Conservation (phyloP, 768 basidiomycete genomes). For the Clathrus columnatus region DNA sequence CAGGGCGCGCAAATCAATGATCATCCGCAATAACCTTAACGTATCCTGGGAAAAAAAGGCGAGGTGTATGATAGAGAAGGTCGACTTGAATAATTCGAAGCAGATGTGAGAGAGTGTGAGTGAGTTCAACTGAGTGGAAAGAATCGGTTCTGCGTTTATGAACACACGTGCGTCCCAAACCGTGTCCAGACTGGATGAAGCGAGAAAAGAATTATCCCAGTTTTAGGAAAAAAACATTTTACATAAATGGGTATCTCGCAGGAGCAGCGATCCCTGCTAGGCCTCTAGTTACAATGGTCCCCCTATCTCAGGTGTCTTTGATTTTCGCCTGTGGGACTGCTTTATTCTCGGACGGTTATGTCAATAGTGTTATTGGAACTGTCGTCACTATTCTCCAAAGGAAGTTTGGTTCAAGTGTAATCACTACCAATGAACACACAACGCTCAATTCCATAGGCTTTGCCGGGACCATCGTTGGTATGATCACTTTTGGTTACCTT, state of each 20-base stretch:
- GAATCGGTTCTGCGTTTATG: too few relatives aligned
- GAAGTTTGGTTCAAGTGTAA: slow-evolving; percentile 52
- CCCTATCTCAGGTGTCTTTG: slow-evolving; percentile 55
- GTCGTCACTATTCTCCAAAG: slow-evolving; percentile 54
- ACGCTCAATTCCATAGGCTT: slow-evolving; percentile 66
- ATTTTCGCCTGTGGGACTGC: slow-evolving; percentile 91
- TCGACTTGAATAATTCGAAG: too few relatives aligned
- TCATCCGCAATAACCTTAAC: too few relatives aligned
- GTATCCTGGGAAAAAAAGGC: too few relatives aligned
- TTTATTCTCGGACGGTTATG: slow-evolving; percentile 81
- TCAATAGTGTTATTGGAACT: slow-evolving; percentile 69
- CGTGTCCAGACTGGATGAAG: too few relatives aligned
- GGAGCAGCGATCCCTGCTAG: not conserved
- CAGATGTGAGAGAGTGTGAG: too few relatives aligned
- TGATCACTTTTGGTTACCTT: slow-evolving; percentile 73
- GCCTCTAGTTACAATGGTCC: not conserved
- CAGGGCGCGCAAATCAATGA: too few relatives aligned
- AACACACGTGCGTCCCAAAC: too few relatives aligned
- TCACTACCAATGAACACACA: slow-evolving; percentile 39
- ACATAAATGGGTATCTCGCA: not conserved
- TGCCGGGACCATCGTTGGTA: slow-evolving; percentile 78
- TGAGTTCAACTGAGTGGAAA: too few relatives aligned
- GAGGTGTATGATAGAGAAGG: too few relatives aligned
- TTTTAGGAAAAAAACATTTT: too few relatives aligned
- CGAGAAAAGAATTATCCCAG: too few relatives aligned